Conservation (phyloP, 768 basidiomycete species). For the Rubroboletus pulcherrimus region DNA sequence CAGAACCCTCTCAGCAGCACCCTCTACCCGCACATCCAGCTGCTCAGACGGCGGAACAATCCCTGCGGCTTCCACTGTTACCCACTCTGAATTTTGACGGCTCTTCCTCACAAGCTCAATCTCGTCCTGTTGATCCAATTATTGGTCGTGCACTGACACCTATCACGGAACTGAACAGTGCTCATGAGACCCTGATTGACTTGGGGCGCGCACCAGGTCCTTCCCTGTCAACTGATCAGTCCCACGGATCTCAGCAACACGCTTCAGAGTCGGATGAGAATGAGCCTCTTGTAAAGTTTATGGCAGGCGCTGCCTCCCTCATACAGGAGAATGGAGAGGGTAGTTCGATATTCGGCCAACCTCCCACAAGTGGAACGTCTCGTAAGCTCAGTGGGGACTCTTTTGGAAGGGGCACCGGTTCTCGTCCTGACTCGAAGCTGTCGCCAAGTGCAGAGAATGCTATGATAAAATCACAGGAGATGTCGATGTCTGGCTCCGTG, state of each 20-base stretch:
- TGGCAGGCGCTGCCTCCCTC: slow-evolving; percentile 15
- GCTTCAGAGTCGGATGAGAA: slow-evolving; percentile 28
- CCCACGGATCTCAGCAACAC: slow-evolving; percentile 8
- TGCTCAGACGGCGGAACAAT: slow-evolving; percentile 7
- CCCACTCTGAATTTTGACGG: slow-evolving; percentile 54
- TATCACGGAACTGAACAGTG: slow-evolving; percentile 54
- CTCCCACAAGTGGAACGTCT: slow-evolving; percentile 18
- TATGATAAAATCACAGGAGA: slow-evolving; percentile 20
- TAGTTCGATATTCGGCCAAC: slow-evolving; percentile 12
- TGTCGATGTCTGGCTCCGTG: slow-evolving; percentile 3
- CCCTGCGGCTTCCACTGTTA: slow-evolving; percentile 41
- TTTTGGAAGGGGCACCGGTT: slow-evolving; percentile 23
- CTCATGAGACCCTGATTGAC: slow-evolving; percentile 28
- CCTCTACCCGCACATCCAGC: slow-evolving; percentile 21
- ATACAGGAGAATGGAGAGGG: slow-evolving; percentile 20
- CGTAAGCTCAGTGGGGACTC: slow-evolving; percentile 38
- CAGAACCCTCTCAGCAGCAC: slow-evolving; percentile 26
- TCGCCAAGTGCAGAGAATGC: slow-evolving; percentile 26
- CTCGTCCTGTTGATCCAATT: slow-evolving; percentile 21
- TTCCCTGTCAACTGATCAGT: slow-evolving; percentile 19
- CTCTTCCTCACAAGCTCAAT: slow-evolving; percentile 13
- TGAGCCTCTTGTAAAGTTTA: slow-evolving; percentile 17
- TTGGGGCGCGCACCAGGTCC: slow-evolving; percentile 11
- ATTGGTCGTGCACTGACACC: slow-evolving; percentile 48
- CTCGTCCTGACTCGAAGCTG: slow-evolving; percentile 40